A percentile compares a stretch with the other conserved stretches of the same genome.
Evolutionary conservation across 225 moss, liverwort and hornwort species (phyloP).

Genomic region (Antitrichia curtipendula): DNA sequence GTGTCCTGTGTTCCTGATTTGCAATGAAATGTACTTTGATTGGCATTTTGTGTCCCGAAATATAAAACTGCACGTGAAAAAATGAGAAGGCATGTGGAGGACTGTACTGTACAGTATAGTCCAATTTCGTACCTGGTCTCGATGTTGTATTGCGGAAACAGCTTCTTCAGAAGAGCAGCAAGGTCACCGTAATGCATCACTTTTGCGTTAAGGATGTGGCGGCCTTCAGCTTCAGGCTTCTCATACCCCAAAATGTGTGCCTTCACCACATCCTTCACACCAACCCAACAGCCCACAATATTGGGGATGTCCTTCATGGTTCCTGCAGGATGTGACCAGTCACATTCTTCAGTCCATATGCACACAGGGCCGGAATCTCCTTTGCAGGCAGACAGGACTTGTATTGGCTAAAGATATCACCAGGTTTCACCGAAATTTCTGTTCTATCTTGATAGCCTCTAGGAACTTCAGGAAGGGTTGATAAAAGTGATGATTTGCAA

Average conservation of each 20-base stretch:
- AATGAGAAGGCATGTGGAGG: too few relatives aligned
- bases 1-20: neutral
- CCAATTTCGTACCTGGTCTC: slow-evolving; percentile 11
- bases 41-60: neutral
- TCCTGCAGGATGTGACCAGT: neutral
- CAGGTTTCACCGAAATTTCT: neutral
- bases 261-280: slow-evolving; percentile 45
- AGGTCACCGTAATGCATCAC: slow-evolving; percentile 20
- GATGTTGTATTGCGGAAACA: slow-evolving; percentile 35
- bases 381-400: neutral
- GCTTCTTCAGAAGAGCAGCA: slow-evolving; percentile 11
- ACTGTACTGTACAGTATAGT: too few relatives aligned
- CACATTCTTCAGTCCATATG: neutral
- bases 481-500: neutral
- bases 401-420: neutral
- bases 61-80: too few relatives aligned
- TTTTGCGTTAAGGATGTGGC: slow-evolving; percentile 5
- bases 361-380: neutral
- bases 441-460: neutral
- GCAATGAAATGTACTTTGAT: neutral
- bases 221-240: slow-evolving; percentile 52
- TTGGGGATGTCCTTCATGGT: neutral
- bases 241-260: slow-evolving; percentile 48
- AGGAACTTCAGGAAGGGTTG: neutral
- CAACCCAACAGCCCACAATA: neutral